Percentiles rank a stretch among this genome's conserved stretches.
These are phyloP conservation scores for Penicillium nordicum DNA, from an alignment of 2,329 filamentous ascomycete species.

Conservation along the genomic window DNA sequence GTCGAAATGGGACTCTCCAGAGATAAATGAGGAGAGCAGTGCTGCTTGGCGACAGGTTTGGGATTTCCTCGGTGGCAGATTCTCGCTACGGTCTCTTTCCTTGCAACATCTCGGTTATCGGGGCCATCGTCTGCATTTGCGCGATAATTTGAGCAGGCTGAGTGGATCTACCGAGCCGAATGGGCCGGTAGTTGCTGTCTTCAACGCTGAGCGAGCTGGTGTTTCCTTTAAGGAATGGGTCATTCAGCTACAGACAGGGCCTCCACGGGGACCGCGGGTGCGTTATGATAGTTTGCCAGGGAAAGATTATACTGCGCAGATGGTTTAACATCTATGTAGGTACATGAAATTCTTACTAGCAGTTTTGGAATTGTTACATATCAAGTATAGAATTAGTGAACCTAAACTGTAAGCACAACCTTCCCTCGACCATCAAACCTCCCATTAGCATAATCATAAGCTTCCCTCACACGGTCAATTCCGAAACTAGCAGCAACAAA, in stretches of 20 bases:
- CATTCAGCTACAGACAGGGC: neutral
- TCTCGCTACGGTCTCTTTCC: neutral
- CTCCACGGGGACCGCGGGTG: neutral
- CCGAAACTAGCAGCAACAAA: constrained; percentile 22
- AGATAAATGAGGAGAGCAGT: neutral
- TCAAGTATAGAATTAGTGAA: neutral
- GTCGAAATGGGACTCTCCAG: neutral
- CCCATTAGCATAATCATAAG: constrained; percentile 21
- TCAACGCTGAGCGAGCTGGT: neutral
- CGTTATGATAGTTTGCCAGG: neutral
- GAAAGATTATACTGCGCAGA: neutral
- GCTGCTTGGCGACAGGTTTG: constrained; percentile 1
- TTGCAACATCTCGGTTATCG: neutral
- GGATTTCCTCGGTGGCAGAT: neutral
- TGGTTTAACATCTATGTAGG: neutral
- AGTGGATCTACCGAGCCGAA: neutral
- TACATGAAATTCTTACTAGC: neutral
- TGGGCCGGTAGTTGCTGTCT: neutral
- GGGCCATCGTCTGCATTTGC: neutral
- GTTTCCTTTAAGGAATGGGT: neutral
- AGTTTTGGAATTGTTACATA: neutral
- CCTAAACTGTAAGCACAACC: constrained; percentile 22
- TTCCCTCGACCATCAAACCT: constrained; percentile 21
- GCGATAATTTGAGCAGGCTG: neutral
- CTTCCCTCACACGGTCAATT: constrained; percentile 15